These are phyloP conservation scores for Termitomyces sp. DNA, from an alignment of 768 basidiomycete species.

Conservation along the genomic window DNA sequence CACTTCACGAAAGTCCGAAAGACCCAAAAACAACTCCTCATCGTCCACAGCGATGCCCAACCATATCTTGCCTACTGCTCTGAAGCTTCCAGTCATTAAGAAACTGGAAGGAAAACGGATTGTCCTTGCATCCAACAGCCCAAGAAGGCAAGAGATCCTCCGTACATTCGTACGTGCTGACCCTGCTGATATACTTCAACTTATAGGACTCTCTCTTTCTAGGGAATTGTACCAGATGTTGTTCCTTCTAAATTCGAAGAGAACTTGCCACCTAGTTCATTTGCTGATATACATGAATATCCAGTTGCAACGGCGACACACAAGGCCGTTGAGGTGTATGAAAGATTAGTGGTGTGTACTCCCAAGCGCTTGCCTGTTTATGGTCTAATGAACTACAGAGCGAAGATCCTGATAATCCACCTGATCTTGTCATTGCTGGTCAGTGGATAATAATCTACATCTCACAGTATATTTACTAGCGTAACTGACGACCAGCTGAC, in stretches of 20 bases:
- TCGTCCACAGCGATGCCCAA: slow-evolving; percentile 24
- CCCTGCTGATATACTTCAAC: not conserved
- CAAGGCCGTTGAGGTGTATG: slow-evolving; percentile 86
- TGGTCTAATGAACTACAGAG: slow-evolving; percentile 24
- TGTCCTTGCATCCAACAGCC: slow-evolving; percentile 83
- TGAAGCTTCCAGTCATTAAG: slow-evolving; percentile 55
- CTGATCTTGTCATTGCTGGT: slow-evolving; percentile 82
- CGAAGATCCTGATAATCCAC: slow-evolving; percentile 61
- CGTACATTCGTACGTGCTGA: slow-evolving; percentile 60
- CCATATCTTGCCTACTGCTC: slow-evolving; percentile 63
- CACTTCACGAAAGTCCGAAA: no score
- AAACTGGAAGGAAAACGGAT: slow-evolving; percentile 76
- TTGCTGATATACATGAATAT: slow-evolving; percentile 70
- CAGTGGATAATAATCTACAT: not conserved
- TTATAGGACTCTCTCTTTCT: not conserved
- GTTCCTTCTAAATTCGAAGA: slow-evolving; percentile 66
- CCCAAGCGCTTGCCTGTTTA: not conserved
- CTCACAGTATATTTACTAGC: not conserved
- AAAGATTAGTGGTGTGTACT: slow-evolving; percentile 63
- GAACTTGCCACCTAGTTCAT: slow-evolving; percentile 62
- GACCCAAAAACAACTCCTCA: not conserved
- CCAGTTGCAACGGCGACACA: slow-evolving; percentile 72
- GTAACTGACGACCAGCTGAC: slow-evolving; percentile 66
- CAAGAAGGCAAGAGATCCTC: slow-evolving; percentile 81
- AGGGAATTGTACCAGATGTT: slow-evolving; percentile 41